Evolutionary conservation across 228 moss, liverwort and hornwort species (phyloP).

Genomic region (Sphagnum magellanicum): DNA sequence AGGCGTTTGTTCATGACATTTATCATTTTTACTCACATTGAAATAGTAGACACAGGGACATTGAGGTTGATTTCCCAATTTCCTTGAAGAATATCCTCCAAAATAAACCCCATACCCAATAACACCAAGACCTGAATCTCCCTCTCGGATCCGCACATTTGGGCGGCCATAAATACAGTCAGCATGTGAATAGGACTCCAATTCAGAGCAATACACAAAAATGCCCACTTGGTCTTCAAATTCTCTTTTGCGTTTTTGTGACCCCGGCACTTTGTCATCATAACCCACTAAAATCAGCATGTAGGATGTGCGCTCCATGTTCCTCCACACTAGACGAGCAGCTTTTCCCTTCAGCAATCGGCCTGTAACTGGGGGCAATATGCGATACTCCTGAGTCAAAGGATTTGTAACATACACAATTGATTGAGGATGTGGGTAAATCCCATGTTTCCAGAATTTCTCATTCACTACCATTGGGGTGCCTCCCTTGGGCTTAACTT

Average conservation of each 20-base stretch:
- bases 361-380: constrained; percentile 36
- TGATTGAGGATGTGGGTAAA: constrained; percentile 9
- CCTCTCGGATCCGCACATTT: constrained; percentile 11
- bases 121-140: constrained; percentile 36
- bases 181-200: constrained; percentile 37
- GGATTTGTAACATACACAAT: constrained; percentile 48
- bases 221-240: constrained; percentile 15
- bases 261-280: constrained; percentile 13
- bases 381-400: constrained; percentile 34
- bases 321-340: constrained; percentile 33
- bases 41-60: constrained; percentile 26
- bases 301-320: constrained; percentile 31
- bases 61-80: constrained; percentile 17
- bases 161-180: background rate
- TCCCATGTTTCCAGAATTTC: too few relatives aligned
- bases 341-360: constrained; percentile 36
- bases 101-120: constrained; percentile 46
- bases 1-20: too few relatives aligned
- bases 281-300: constrained; percentile 44
- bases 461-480: too few relatives aligned
- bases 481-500: too few relatives aligned
- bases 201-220: constrained; percentile 47
- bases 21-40: constrained; percentile 21
- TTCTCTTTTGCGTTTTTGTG: constrained; percentile 4
- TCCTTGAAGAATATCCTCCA: constrained; percentile 31